A percentile compares a stretch with the other conserved stretches of the same genome.
These are phyloP conservation scores for Tricholoma sp. DNA, from an alignment of 768 basidiomycete genomes.

Conservation along the genomic window DNA sequence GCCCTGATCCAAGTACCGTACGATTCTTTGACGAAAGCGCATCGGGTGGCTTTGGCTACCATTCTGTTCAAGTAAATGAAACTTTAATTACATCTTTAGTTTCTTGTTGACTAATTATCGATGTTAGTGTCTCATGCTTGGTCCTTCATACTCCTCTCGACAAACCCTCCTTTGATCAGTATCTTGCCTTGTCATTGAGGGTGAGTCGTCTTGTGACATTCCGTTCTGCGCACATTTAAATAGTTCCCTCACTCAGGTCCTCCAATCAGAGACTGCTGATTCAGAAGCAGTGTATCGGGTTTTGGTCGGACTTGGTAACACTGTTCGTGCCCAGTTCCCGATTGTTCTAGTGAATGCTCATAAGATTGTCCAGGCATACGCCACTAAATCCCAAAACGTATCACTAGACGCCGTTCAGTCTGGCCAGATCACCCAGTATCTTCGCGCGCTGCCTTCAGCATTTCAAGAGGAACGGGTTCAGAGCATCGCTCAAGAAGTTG, in stretches of 20 bases:
- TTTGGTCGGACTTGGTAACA: conserved; percentile 69
- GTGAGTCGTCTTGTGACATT: conserved; percentile 27
- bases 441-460: conserved; percentile 34
- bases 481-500: conserved; percentile 46
- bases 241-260: conserved; percentile 29
- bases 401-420: conserved; percentile 35
- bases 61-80: conserved; percentile 79
- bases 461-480: conserved; percentile 60
- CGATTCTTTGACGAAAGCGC: conserved; percentile 55
- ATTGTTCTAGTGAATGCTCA: conserved; percentile 1
- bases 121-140: conserved; percentile 58
- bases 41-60: conserved; percentile 75
- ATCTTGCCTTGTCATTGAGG: conserved; percentile 40
- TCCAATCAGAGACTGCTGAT: conserved; percentile 48
- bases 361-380: conserved; percentile 38
- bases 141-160: conserved; percentile 39
- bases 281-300: conserved; percentile 68
- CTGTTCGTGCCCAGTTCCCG: conserved; percentile 36
- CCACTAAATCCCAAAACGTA: conserved; percentile 32
- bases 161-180: conserved; percentile 32
- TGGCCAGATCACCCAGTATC: conserved; percentile 33
- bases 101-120: neutral
- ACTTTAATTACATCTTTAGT: neutral
- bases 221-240: neutral
- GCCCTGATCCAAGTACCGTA: conserved; percentile 48